Conservation (phyloP, 768 basidiomycete genomes). For the Phlebiopsis gigantea region DNA sequence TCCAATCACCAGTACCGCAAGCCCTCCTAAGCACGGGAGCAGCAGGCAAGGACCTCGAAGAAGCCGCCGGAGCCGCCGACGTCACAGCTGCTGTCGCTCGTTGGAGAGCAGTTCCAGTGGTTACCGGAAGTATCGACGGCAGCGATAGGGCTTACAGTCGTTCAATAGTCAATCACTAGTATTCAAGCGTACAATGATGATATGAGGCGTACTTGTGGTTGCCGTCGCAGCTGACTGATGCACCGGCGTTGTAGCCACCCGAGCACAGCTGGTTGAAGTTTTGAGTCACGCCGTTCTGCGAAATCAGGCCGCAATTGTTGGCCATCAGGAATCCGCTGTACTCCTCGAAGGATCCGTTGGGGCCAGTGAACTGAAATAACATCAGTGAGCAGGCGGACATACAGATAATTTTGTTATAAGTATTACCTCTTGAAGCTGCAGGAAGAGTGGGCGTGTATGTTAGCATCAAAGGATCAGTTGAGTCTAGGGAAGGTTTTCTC, state of each 20-base stretch:
- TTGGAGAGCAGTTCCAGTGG: not conserved
- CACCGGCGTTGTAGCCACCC: not conserved
- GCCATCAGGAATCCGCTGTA: constrained; percentile 4
- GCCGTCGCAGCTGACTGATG: constrained; percentile 1
- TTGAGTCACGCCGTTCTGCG: not conserved
- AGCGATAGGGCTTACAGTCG: not conserved
- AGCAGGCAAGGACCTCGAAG: not conserved
- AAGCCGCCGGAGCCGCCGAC: not conserved
- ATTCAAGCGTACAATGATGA: not conserved
- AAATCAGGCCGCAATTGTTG: constrained; percentile 1
- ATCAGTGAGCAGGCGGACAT: not conserved
- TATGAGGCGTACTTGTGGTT: not conserved
- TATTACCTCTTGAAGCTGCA: too few species aligned
- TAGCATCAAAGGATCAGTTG: too few species aligned
- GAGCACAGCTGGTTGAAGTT: not conserved
- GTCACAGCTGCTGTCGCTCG: not conserved
- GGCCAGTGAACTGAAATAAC: not conserved
- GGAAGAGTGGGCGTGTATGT: too few species aligned
- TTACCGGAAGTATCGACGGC: not conserved
- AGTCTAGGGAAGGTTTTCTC: too few species aligned
- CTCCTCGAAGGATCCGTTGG: not conserved
- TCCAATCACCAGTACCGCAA: too few species aligned
- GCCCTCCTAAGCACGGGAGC: not conserved
- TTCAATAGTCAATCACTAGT: not conserved
- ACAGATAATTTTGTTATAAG: not conserved